Evolutionary conservation across 208 protist genomes (phyloP).

Genomic region (Leptomonas pyrrhocoris): DNA sequence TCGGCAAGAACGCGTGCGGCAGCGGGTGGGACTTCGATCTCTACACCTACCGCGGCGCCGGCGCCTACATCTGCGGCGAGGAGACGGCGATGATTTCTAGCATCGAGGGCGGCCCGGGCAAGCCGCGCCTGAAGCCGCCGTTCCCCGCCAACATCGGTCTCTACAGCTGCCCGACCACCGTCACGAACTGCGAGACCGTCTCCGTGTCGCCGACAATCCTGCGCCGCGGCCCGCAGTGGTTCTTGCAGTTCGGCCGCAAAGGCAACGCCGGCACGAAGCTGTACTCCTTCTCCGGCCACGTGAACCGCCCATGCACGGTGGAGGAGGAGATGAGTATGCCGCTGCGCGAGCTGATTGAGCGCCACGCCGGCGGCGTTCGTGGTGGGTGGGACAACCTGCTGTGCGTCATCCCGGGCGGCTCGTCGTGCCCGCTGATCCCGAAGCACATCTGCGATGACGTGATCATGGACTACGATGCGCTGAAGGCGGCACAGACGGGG

Average conservation of each 20-base stretch:
- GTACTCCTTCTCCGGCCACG: constrained; percentile 98
- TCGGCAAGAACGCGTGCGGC: constrained; percentile 98
- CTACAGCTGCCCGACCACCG: constrained; percentile 98
- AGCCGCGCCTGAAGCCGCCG: constrained; percentile 98
- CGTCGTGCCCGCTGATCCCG: constrained; percentile 96
- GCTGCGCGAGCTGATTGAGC: constrained; percentile 96
- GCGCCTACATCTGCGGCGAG: constrained; percentile 99
- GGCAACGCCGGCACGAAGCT: constrained; percentile 98
- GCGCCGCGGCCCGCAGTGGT: constrained; percentile 94
- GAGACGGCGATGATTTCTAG: constrained; percentile 98
- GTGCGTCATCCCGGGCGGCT: constrained; percentile 97
- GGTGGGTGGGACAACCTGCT: constrained; percentile 99
- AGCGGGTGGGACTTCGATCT: constrained; percentile 98
- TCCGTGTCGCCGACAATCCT: constrained; percentile 96
- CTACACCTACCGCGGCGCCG: constrained; percentile 97
- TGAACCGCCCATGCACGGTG: constrained; percentile 98
- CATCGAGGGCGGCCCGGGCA: constrained; percentile 97
- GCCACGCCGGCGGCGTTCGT: constrained; percentile 95
- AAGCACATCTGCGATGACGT: constrained; percentile 95
- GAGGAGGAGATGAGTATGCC: constrained; percentile 99
- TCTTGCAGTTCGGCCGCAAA: constrained; percentile 95
- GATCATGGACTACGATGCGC: constrained; percentile 99
- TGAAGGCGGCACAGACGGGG: constrained; percentile 92
- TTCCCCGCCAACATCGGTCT: constrained; percentile 99
- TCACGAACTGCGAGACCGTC: constrained; percentile 99